phyloP scores from a whole-genome alignment of 192 early-diverging fungal genomes.

The Umbelopsis isabellina region DNA sequence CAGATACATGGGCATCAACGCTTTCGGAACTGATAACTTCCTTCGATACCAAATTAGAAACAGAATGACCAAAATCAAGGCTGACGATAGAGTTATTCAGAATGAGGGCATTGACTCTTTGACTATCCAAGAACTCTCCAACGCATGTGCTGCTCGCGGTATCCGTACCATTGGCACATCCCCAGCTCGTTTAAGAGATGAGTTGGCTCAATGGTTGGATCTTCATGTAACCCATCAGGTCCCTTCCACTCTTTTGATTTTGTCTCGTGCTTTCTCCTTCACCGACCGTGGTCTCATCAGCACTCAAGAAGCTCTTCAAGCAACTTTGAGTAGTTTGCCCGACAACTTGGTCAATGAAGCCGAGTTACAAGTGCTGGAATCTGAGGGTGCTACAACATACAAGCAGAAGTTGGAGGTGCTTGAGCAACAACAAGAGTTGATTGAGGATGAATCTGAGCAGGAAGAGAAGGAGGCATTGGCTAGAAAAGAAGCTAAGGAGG shows the following conservation, averaged over 20 bases:
- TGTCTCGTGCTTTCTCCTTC: conserved; percentile 87
- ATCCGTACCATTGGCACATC: conserved; percentile 88
- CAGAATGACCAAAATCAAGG: conserved; percentile 81
- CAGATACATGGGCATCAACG: conserved; percentile 92
- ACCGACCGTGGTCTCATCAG: conserved; percentile 51
- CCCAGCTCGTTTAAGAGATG: conserved; percentile 85
- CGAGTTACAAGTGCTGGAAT: conserved; percentile 84
- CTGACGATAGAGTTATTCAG: conserved; percentile 87
- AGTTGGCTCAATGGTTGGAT: conserved; percentile 93
- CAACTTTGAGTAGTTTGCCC: conserved; percentile 88
- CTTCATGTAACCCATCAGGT: conserved; percentile 91
- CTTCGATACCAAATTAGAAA: conserved; percentile 91
- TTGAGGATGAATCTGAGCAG: conserved; percentile 92
- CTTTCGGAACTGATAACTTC: conserved; percentile 98
- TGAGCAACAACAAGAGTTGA: conserved; percentile 95
- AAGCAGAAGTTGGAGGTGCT: conserved; percentile 94
- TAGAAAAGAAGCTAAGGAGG: conserved; percentile 61
- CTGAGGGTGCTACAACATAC: conserved; percentile 86
- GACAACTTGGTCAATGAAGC: conserved; percentile 91
- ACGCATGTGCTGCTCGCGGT: conserved; percentile 87
- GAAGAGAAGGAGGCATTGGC: conserved; percentile 72
- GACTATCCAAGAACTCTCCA: conserved; percentile 86
- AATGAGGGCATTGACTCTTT: conserved; percentile 88
- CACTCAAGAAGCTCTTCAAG: conserved; percentile 84
- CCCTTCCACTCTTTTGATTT: conserved; percentile 86